Conservation (phyloP, 805 yeast genomes). For the Nematodospora valgi region DNA sequence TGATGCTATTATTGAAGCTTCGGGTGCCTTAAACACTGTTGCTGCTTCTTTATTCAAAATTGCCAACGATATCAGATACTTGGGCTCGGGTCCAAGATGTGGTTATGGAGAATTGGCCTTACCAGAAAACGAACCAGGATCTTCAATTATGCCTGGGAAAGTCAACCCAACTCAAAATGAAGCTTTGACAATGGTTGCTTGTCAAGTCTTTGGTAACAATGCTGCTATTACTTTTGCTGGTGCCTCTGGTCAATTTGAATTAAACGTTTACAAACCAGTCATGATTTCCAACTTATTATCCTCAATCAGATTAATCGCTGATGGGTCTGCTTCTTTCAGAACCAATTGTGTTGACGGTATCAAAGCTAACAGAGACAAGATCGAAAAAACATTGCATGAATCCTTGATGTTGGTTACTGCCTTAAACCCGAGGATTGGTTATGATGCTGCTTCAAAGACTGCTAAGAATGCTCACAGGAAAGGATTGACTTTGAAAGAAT, state of each 20-base stretch:
- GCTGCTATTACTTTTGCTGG: constrained; percentile 95
- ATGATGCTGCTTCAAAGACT: constrained; percentile 94
- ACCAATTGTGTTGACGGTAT: constrained; percentile 94
- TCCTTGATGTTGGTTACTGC: constrained; percentile 98
- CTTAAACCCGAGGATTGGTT: constrained; percentile 97
- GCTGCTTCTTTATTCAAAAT: constrained; percentile 93
- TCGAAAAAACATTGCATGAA: constrained; percentile 83
- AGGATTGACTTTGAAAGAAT: constrained; percentile 91
- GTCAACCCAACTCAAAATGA: constrained; percentile 99
- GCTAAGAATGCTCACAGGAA: constrained; percentile 99
- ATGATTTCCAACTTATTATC: constrained; percentile 86
- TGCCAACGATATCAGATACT: constrained; percentile 96
- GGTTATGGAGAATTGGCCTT: constrained; percentile 94
- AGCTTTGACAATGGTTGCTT: constrained; percentile 97
- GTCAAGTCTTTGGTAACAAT: constrained; percentile 97
- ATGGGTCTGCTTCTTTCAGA: constrained; percentile 88
- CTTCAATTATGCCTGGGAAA: constrained; percentile 99
- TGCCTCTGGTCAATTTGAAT: constrained; percentile 97
- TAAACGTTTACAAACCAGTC: constrained; percentile 97
- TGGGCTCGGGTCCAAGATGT: constrained; percentile 99
- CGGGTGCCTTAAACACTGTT: constrained; percentile 94
- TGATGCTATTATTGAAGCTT: constrained; percentile 96
- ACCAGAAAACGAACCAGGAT: constrained; percentile 99
- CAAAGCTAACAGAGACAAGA: constrained; percentile 81
- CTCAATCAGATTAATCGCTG: constrained; percentile 85